Percentiles rank a stretch among this genome's conserved stretches.
phyloP scores from a whole-genome alignment of 495 filamentous ascomycete species.

The Neurospora sublineolata region DNA sequence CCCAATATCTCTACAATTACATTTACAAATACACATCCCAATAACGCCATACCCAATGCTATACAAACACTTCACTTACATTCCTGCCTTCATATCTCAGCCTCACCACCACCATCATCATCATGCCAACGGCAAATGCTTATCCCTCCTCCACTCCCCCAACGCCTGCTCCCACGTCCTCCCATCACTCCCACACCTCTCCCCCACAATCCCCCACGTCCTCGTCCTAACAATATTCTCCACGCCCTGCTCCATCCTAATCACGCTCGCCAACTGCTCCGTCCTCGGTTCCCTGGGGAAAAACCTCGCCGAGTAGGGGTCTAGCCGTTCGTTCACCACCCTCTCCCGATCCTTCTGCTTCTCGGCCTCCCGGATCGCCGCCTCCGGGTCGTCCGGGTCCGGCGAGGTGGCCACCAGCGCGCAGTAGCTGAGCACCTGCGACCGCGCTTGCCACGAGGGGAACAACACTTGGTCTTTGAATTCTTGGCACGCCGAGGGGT shows the following conservation, averaged over 20 bases:
- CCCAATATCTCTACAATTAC: background rate
- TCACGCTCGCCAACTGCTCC: conserved; percentile 61
- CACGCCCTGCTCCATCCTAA: conserved; percentile 76
- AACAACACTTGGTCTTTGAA: conserved; percentile 79
- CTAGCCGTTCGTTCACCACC: conserved; percentile 77
- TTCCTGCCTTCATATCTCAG: background rate
- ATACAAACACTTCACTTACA: background rate
- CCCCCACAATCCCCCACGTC: conserved; percentile 72
- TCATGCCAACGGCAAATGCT: background rate
- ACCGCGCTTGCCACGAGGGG: conserved; percentile 76
- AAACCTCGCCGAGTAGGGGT: conserved; percentile 81
- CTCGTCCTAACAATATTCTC: conserved; percentile 76
- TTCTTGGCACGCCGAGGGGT: conserved; percentile 45
- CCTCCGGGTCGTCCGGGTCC: conserved; percentile 81
- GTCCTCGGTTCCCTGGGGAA: conserved; percentile 77
- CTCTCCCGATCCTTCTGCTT: conserved; percentile 58
- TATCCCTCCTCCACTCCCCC: conserved; percentile 30
- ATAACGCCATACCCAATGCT: background rate
- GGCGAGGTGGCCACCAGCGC: conserved; percentile 75
- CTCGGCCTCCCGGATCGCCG: conserved; percentile 56
- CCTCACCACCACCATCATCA: background rate
- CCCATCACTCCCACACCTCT: conserved; percentile 51
- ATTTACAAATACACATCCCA: background rate
- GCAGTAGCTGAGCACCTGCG: conserved; percentile 83
- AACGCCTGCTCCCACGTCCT: conserved; percentile 51